phyloP scores from a whole-genome alignment of 108 stramenopile genomes.

The Skeletonema marinoi region DNA sequence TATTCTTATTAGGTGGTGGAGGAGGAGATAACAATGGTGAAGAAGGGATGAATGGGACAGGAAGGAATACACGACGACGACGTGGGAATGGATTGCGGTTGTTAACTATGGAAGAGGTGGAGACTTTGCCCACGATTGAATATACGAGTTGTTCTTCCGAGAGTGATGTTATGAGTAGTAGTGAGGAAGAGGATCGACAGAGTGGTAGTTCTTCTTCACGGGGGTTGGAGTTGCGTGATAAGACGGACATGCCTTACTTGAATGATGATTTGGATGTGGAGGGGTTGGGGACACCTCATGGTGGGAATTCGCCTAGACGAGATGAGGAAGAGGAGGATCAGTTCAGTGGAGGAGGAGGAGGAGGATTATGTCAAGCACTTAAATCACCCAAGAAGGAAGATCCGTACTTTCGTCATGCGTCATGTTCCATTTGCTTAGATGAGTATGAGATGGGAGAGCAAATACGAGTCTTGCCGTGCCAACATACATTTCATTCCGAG shows the following conservation, averaged over 20 bases:
- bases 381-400: conserved; percentile 12
- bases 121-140: conserved; percentile 40
- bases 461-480: conserved; percentile 81
- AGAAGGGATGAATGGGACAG: neutral
- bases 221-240: conserved; percentile 40
- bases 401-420: conserved; percentile 19
- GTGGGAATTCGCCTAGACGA: neutral
- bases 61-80: conserved; percentile 1
- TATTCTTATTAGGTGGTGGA: conserved; percentile 22
- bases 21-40: conserved; percentile 1
- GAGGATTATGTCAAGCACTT: conserved; percentile 13
- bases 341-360: neutral
- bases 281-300: neutral
- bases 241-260: conserved; percentile 27
- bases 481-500: conserved; percentile 84
- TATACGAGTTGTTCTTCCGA: neutral
- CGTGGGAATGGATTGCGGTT: conserved; percentile 33
- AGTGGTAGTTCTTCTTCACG: conserved; percentile 2
- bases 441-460: conserved; percentile 80
- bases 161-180: neutral
- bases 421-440: conserved; percentile 90
- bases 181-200: neutral
- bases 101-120: conserved; percentile 51
- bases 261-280: conserved; percentile 1
- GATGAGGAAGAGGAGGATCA: neutral